Evolutionary conservation across 768 basidiomycete species (phyloP), one percentile per base, ranked within the genome.

Genomic region (Panaeolus papilionaceus): DNA sequence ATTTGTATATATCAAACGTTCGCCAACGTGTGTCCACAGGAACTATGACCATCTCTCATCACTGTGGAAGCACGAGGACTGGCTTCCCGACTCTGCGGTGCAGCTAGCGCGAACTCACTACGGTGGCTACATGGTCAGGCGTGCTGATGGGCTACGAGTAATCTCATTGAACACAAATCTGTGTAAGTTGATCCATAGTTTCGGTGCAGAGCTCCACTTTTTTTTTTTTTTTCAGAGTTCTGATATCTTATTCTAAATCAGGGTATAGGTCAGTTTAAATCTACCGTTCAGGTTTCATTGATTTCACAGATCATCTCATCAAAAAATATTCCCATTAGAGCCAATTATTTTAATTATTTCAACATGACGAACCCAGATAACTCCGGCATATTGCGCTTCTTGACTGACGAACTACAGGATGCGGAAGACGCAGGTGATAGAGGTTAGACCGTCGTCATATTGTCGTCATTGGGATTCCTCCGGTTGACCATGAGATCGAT

Each of bases 121-220:
- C 71, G 83, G 88, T 8, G 92, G 83, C 11, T 94, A 91, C 74
- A 90, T 88, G 82, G 90, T 92, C 33, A 83, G 83, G 69, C 85
- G 91, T 23, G 69, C 73, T 18, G 90, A 92, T 64, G 92, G 91
- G 6, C 79, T 94, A 14, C 83, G 91, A 42, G 77, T 93, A 38
- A 91, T 94, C 66, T 88, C 90, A 40, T 76, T 94, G 66, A 92
- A 94, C 75, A 93, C 92, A 18, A 89, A 93, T 74, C 72, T 93
- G 64, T 94, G 92, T 91, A 76, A 65, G 89, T 80, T 10, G 54
- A 4, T 33, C 54, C 54, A 58, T 16, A 33, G 26, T 33, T 33
- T 58, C 54, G 54, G 54, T 14, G 16, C 26, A 58, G 10, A 28
- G 54, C 54, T 58, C 54, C 54, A 58, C 38, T 44, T 54, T 64